A percentile compares a stretch with the other conserved stretches of the same genome.
These are phyloP conservation scores for Podaxis mareebaensis DNA, from an alignment of 768 basidiomycete species.

Conservation along the genomic window DNA sequence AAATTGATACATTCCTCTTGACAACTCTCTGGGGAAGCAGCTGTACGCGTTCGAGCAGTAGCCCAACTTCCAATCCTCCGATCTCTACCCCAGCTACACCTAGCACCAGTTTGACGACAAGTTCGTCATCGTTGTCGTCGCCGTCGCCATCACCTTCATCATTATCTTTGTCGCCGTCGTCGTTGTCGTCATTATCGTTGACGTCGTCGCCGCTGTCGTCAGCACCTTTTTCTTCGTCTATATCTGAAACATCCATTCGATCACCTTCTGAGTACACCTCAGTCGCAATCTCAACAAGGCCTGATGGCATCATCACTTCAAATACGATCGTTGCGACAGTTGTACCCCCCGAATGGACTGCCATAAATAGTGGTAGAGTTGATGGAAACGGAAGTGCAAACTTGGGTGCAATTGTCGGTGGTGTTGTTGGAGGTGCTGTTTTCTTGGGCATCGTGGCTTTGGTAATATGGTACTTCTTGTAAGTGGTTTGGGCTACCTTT, in stretches of 20 bases:
- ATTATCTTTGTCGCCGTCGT: neutral
- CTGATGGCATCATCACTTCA: neutral
- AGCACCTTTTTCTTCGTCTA: neutral
- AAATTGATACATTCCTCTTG: neutral
- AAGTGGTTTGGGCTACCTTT: neutral
- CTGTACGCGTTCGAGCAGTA: neutral
- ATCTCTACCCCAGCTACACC: neutral
- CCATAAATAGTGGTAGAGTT: neutral
- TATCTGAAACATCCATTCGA: neutral
- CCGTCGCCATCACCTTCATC: neutral
- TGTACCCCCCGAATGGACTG: neutral
- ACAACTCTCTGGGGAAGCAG: constrained; percentile 4
- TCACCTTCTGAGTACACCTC: neutral
- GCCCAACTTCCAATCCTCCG: neutral
- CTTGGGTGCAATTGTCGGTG: constrained; percentile 13
- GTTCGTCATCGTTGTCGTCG: neutral
- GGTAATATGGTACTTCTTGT: constrained; percentile 16
- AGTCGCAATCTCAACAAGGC: neutral
- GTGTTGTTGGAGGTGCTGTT: constrained; percentile 13
- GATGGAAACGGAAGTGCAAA: neutral
- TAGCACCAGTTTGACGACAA: neutral
- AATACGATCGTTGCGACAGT: neutral
- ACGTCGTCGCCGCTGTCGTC: neutral
- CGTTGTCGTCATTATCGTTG: neutral
- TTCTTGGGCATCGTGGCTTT: constrained; percentile 3